phyloP scores from a whole-genome alignment of 495 filamentous ascomycete genomes.

The Pseudoneurospora amorphoporcata region DNA sequence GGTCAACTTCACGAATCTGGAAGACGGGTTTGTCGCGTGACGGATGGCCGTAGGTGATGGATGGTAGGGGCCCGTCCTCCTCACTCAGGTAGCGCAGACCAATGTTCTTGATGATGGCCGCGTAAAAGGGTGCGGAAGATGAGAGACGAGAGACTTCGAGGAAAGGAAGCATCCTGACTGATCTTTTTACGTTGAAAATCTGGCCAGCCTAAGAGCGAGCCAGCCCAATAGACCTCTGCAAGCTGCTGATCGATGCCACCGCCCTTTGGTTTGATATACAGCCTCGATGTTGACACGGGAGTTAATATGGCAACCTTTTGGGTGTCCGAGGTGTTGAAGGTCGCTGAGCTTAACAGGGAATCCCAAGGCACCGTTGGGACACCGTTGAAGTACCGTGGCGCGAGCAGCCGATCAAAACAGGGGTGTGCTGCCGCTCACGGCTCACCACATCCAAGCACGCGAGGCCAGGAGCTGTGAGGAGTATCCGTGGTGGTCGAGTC shows the following conservation, averaged over 20 bases:
- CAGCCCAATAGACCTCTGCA: background rate
- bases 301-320: background rate
- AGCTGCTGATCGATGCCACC: background rate
- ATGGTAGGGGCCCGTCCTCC: slow-evolving; percentile 25
- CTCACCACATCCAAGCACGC: background rate
- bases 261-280: background rate
- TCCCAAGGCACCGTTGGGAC: background rate
- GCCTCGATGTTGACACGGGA: background rate
- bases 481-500: background rate
- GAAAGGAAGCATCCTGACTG: slow-evolving; percentile 27
- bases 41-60: slow-evolving; percentile 21
- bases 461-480: background rate
- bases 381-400: background rate
- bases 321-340: background rate
- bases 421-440: background rate
- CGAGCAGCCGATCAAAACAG: background rate
- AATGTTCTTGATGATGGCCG: slow-evolving; percentile 62
- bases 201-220: background rate
- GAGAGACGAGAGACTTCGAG: slow-evolving; percentile 63
- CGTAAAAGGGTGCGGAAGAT: slow-evolving; percentile 70
- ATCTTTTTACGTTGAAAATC: slow-evolving; percentile 1
- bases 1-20: slow-evolving; percentile 25
- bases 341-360: background rate
- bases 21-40: slow-evolving; percentile 23
- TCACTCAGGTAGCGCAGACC: slow-evolving; percentile 57